Evolutionary conservation across 306 rosid genomes (phyloP).

Genomic region (Rosa multiflora): DNA sequence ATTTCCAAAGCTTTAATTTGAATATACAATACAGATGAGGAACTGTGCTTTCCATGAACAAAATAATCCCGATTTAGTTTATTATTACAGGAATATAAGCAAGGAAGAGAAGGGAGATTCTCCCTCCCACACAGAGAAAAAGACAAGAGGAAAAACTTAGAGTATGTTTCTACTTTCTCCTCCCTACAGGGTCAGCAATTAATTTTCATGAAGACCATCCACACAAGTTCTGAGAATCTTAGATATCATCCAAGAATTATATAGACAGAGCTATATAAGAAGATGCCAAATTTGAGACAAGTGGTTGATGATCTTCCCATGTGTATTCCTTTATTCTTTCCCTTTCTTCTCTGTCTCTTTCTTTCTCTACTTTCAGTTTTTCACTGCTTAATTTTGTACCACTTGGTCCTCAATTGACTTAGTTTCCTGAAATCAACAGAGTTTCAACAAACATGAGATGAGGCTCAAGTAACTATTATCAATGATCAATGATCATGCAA

Average conservation of each 20-base stretch:
- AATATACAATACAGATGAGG: slow-evolving; percentile 1
- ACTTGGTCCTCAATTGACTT: slow-evolving; percentile 23
- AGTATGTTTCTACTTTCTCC: slow-evolving; percentile 5
- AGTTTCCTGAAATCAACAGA: slow-evolving; percentile 48
- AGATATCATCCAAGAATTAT: slow-evolving; percentile 38
- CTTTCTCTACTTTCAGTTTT: slow-evolving; percentile 21
- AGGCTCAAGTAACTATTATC: neutral
- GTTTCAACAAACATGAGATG: neutral
- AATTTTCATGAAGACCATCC: slow-evolving; percentile 19
- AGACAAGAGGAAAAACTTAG: slow-evolving; percentile 39
- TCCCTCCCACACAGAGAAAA: slow-evolving; percentile 29
- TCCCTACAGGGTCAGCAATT: slow-evolving; percentile 19
- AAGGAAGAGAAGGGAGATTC: slow-evolving; percentile 31
- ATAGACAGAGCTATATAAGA: slow-evolving; percentile 15
- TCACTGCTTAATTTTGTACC: slow-evolving; percentile 17
- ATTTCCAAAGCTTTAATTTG: neutral
- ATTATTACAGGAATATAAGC: slow-evolving; percentile 18
- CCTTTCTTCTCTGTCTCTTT: slow-evolving; percentile 27
- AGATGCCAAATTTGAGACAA: slow-evolving; percentile 43
- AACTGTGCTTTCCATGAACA: neutral
- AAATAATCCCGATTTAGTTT: slow-evolving; percentile 11
- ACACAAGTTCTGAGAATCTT: slow-evolving; percentile 27
- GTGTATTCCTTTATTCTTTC: slow-evolving; percentile 35
- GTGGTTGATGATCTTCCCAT: slow-evolving; percentile 61
- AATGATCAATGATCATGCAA: neutral